Base-by-base conservation (phyloP, 108 stramenopile species). In the Epithemia pelagica region DNA sequence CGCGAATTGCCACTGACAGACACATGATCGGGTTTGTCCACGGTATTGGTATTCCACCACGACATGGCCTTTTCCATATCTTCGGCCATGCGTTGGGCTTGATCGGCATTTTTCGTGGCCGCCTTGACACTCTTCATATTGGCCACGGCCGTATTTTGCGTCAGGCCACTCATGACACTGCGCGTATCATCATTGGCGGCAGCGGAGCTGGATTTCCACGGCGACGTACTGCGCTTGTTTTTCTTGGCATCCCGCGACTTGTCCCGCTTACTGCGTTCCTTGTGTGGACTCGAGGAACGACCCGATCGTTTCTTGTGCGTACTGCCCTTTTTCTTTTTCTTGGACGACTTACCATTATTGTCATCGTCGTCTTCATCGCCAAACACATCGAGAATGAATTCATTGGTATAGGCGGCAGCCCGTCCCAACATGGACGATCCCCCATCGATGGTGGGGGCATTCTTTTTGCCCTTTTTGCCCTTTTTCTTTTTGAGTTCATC, bases 51-150 rank as follows among this genome's bases (percentile, higher is more conserved):
- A 63, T 68, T 59, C 58, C 57, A 59, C 74, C 75, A 66, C 53
- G 61, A 52, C 79, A 80, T 75, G 20, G 72, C 52, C 31, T 69
- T 65, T n/a, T 66, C 62, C 68, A 69, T 69, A 24, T 75, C 68
- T 19, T 66, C 29, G n/a, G 71, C 68, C 61, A 68, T 65, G 46
- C 67, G 63, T 37, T 72, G 66, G 28, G 74, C 67, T 10, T 59
- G 28, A 22, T 68, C 58, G 20, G 67, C 67, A 26, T 59, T 58
- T 23, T 68, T 32, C 29, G 24, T 30, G 22, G 67, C 58, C 19
- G 57, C 58, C 56, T 7, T 26, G 56, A 58, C 56, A n/a, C 25
- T 27, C 56, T n/a, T 7, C 37, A 46, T 46, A 46, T 46, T 46
- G 37, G 37, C 5, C 5, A 46, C 15, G 37, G 10, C 37, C 5